Conservation (phyloP, 768 basidiomycete species). For the Suillus bovinus region DNA sequence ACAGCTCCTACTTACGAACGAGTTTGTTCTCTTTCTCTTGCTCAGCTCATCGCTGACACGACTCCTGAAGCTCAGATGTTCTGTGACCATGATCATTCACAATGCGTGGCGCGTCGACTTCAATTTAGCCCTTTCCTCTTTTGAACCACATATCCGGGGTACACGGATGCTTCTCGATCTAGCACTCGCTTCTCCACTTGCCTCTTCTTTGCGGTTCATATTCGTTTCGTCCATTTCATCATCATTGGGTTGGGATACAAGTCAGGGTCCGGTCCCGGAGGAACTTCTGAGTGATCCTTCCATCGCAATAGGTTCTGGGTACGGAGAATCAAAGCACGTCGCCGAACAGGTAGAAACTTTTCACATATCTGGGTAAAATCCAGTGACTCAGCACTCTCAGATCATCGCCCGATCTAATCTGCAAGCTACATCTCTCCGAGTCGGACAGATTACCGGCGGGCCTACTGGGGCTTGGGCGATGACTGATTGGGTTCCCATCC, state of each 20-base stretch:
- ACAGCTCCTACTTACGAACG: constrained; percentile 23
- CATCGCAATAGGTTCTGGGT: constrained; percentile 32
- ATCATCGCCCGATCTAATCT: constrained; percentile 22
- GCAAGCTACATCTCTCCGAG: constrained; percentile 22
- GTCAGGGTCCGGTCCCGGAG: constrained; percentile 34
- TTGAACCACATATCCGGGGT: constrained; percentile 34
- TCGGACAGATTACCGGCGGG: constrained; percentile 35
- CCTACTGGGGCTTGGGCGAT: constrained; percentile 32
- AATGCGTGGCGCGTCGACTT: constrained; percentile 43
- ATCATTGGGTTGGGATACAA: constrained; percentile 16
- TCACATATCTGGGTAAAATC: constrained; percentile 20
- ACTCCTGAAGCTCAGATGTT: constrained; percentile 10
- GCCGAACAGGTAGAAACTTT: constrained; percentile 32
- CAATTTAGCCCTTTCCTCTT: constrained; percentile 36
- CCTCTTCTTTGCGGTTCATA: constrained; percentile 13
- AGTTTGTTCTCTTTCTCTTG: constrained; percentile 18
- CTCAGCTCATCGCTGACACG: background rate
- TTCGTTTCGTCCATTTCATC: constrained; percentile 21
- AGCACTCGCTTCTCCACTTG: constrained; percentile 27
- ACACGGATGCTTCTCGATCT: constrained; percentile 33
- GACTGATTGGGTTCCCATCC: constrained; percentile 33
- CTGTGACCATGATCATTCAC: constrained; percentile 32
- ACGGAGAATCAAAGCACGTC: constrained; percentile 39
- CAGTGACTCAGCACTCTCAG: constrained; percentile 17
- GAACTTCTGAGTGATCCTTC: constrained; percentile 27